These are phyloP conservation scores for Calonectria leucothoes DNA, from an alignment of 2,329 filamentous ascomycete genomes.

Conservation along the genomic window DNA sequence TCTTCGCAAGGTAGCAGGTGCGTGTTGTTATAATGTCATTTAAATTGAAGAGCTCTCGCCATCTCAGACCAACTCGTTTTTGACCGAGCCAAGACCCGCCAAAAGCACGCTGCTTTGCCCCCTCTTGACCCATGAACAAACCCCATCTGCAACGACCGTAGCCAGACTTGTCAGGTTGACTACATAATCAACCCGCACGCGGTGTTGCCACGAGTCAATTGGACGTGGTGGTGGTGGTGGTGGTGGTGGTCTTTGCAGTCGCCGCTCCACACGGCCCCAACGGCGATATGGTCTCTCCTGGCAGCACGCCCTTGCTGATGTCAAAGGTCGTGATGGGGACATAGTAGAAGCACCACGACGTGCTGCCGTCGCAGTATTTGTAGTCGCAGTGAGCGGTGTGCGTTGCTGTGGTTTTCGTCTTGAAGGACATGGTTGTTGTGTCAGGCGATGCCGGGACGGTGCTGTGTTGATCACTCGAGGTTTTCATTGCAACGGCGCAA, in stretches of 20 bases:
- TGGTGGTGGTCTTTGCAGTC: not conserved
- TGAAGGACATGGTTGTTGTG: not conserved
- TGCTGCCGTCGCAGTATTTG: conserved; percentile 50
- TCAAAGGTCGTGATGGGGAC: conserved; percentile 51
- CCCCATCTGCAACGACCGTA: not conserved
- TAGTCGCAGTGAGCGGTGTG: conserved; percentile 46
- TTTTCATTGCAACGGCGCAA: not conserved
- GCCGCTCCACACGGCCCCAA: conserved; percentile 45
- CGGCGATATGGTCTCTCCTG: conserved; percentile 50
- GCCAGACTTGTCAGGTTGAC: not conserved
- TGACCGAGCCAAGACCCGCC: no score
- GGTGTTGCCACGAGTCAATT: not conserved
- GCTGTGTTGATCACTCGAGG: conserved; percentile 12
- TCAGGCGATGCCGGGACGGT: not conserved
- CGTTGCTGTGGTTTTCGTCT: conserved; percentile 21
- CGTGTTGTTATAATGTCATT: not conserved
- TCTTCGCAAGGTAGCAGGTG: not conserved
- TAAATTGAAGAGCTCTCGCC: not conserved
- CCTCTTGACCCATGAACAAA: not conserved
- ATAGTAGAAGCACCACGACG: conserved; percentile 54
- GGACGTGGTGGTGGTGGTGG: not conserved
- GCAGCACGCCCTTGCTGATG: conserved; percentile 45
- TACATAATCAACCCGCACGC: not conserved
- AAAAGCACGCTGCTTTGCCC: not conserved
- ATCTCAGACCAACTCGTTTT: not conserved